phyloP scores from a whole-genome alignment of 2,329 filamentous ascomycete genomes.

The Diaporthe velutina region DNA sequence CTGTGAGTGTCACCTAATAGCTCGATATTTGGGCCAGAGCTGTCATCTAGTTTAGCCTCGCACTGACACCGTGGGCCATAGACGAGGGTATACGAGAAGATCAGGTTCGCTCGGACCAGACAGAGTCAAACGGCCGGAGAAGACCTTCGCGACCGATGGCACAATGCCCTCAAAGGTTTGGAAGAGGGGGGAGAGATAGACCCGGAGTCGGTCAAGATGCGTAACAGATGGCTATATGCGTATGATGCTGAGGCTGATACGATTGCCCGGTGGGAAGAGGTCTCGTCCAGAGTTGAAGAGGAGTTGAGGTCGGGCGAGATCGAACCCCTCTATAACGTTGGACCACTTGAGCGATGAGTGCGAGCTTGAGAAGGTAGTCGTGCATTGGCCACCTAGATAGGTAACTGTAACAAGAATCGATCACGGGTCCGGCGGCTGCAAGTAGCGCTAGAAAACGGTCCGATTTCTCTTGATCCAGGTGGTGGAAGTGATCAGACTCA shows the following conservation, averaged over 20 bases:
- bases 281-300: slow-evolving; percentile 52
- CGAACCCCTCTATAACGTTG: neutral
- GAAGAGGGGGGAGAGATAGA: slow-evolving; percentile 58
- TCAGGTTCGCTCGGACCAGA: slow-evolving; percentile 55
- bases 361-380: neutral
- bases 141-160: slow-evolving; percentile 58
- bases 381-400: neutral
- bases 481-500: neutral
- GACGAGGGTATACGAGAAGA: slow-evolving; percentile 58
- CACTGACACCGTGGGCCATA: slow-evolving; percentile 38
- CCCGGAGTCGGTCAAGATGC: slow-evolving; percentile 59
- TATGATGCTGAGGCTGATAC: slow-evolving; percentile 61
- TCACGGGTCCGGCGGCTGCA: neutral
- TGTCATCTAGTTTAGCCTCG: neutral
- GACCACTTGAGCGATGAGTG: neutral
- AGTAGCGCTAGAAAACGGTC: neutral
- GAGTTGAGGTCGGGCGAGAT: slow-evolving; percentile 54
- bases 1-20: slow-evolving; percentile 44
- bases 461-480: neutral
- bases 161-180: slow-evolving; percentile 56
- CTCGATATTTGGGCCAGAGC: neutral
- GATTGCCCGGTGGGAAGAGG: slow-evolving; percentile 54
- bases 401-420: neutral
- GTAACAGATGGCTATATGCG: slow-evolving; percentile 61
- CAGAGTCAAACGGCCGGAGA: slow-evolving; percentile 59